Base-by-base conservation (phyloP, 306 rosid genomes). In the Cicer cuneatum region DNA sequence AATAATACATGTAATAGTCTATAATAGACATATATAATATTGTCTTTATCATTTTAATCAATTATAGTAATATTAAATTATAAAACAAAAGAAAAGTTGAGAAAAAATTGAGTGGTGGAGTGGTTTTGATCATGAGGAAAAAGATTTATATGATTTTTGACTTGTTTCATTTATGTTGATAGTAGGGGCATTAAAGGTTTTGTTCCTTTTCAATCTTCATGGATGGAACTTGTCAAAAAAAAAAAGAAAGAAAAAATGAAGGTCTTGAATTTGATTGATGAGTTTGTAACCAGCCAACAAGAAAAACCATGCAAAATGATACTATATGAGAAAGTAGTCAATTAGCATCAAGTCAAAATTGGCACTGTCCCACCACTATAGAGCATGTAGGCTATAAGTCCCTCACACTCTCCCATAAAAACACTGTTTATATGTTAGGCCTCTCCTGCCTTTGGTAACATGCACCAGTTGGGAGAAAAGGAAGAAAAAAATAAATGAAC, bases 331-430 rank as follows among this genome's bases (percentile, higher is more conserved):
- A 56, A 77, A 68, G 41, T 11, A 66, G 33, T 67, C 64, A 73
- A 73, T 48, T 58, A 16, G 40, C 16, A 66, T 66, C 4, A 58
- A 68, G 74, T 78, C 70, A 78, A 82, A 82, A 45, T 69, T 69
- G 78, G 74, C 46, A 60, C 51, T 68, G 66, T 49, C 80, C 83
- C 71, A 78, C 83, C 67, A 61, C 61, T 43, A 46, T 5, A 66
- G 75, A 43, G 52, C 52, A 40, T 38, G 53, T 68, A 74, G 80
- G 76, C 43, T n/a, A 59, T 35, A 68, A 73, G 67, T 41, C 39
- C 75, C 53, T 15, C 7, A 41, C 53, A 65, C 16, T 41, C 38
- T 7, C 59, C 21, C 37, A 21, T 67, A 59, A 29, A 40, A 73
- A 42, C 41, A 67, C 40, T 69, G 53, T 65, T 75, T 21, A 47